Evolutionary conservation across 805 yeast genomes (phyloP), one percentile per base, ranked within the genome.

Genomic region (Brettanomyces naardenensis): DNA sequence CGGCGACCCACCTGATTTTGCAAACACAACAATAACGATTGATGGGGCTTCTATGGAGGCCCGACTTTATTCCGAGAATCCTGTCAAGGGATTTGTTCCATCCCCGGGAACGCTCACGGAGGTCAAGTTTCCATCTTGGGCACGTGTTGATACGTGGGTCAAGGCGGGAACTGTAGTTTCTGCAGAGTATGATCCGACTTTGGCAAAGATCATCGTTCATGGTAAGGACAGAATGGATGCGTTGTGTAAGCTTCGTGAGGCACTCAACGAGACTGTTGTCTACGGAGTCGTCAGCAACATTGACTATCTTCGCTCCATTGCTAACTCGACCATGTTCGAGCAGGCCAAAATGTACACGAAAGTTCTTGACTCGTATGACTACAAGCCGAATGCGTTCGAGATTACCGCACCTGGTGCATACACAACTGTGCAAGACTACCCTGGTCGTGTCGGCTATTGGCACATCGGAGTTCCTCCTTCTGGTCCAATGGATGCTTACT

Each of bases 41-140:
- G 70, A 73, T 34, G 97, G 98, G 47, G 95, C 94, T 0, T 75
- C 96, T 0, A 90, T 90, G 89, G 98, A 90, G 64, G 97, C 96
- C 25, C 75, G 98, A 57, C 68, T 90, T 36, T 92, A 92, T 50
- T 97, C 98, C 27, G 98, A 90, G 62, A 90, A 92, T 64, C 97
- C 98, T 1, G 90, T 84, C 31, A 89, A 87, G 56, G 95, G 81
- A 46, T 90, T 90, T 62, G 73, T 80, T 71, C 98, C 98, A 17
- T 86, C 96, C 23, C 97, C 98, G 21, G 98, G 98, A 46, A 94
- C 83, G 59, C 66, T 90, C 41, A 79, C 87, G 9, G 88, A 86
- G 47, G 89, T 90, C 29, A 58, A 63, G 36, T 92, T 89, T 69
- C 97, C 98, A 3, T 61, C 65, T 18, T 83, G 89, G 83, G 96